phyloP scores from a whole-genome alignment of 1,139 yeast genomes.

The Taphrina populina region DNA sequence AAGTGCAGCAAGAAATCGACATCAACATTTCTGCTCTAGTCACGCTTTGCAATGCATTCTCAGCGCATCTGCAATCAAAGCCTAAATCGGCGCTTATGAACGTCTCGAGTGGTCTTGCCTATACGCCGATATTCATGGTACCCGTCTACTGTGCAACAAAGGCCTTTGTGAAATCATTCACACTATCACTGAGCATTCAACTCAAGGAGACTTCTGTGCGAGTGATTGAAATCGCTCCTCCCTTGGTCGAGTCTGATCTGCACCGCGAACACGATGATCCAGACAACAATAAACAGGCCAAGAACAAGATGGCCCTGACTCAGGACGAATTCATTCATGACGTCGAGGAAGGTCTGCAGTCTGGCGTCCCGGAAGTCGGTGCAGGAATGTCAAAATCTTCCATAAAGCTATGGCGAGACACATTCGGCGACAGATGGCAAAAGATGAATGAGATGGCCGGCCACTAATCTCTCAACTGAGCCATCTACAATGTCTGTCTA shows the following conservation, averaged over 20 bases:
- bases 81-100: constrained; percentile 1
- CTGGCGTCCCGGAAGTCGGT: constrained; percentile 15
- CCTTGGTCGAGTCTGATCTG: constrained; percentile 16
- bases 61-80: constrained; percentile 16
- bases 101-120: constrained; percentile 20
- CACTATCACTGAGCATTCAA: constrained; percentile 27
- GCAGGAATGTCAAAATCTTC: constrained; percentile 7
- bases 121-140: not conserved
- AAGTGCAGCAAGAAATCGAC: constrained; percentile 8
- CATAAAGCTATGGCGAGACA: constrained; percentile 6
- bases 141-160: constrained; percentile 20
- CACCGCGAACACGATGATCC: constrained; percentile 23
- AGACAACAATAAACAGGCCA: constrained; percentile 10
- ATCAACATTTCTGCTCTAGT: constrained; percentile 20
- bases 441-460: constrained; percentile 1
- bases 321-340: constrained; percentile 18
- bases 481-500: too few relatives aligned
- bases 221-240: constrained; percentile 17
- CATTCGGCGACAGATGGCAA: constrained; percentile 15
- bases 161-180: constrained; percentile 23
- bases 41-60: constrained; percentile 3
- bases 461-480: too few relatives aligned
- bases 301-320: constrained; percentile 17
- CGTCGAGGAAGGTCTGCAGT: constrained; percentile 14
- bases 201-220: constrained; percentile 10